phyloP scores from a whole-genome alignment of 306 rosid genomes.

The Carpinus fangiana region DNA sequence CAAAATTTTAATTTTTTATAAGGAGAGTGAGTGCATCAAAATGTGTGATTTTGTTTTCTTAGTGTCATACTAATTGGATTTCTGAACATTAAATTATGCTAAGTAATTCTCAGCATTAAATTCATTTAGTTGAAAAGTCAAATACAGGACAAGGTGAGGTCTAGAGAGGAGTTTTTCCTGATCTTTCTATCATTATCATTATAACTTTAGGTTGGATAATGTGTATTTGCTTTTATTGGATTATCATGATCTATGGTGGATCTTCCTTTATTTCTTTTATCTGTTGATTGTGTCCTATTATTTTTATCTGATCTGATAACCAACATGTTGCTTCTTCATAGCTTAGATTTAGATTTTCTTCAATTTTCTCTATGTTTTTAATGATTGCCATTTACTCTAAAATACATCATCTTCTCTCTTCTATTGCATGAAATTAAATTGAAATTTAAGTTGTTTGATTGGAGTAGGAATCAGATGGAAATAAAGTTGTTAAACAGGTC shows the following conservation, averaged over 20 bases:
- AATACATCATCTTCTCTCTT: constrained; percentile 9
- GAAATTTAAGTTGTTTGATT: constrained; percentile 22
- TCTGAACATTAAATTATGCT: too few species aligned
- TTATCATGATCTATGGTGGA: constrained; percentile 1
- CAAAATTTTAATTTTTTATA: too few species aligned
- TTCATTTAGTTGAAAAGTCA: neutral
- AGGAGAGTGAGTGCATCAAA: neutral
- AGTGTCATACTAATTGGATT: too few species aligned
- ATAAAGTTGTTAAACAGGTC: constrained; percentile 63
- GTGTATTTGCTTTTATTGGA: neutral
- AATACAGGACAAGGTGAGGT: neutral
- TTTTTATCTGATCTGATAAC: neutral
- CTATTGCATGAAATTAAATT: constrained; percentile 9
- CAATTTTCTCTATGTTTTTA: neutral
- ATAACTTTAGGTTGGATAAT: neutral
- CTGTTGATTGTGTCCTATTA: constrained; percentile 2
- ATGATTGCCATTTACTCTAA: neutral
- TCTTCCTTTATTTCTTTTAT: neutral
- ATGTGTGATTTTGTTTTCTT: neutral
- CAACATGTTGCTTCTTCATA: neutral
- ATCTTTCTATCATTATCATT: constrained; percentile 9
- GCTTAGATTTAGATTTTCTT: neutral
- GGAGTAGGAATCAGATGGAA: constrained; percentile 71
- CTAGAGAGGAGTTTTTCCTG: constrained; percentile 4
- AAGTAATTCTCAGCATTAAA: neutral